These are phyloP conservation scores for Rhododendron mucronatum DNA, from an alignment of 148 eudicot species.

Conservation along the genomic window DNA sequence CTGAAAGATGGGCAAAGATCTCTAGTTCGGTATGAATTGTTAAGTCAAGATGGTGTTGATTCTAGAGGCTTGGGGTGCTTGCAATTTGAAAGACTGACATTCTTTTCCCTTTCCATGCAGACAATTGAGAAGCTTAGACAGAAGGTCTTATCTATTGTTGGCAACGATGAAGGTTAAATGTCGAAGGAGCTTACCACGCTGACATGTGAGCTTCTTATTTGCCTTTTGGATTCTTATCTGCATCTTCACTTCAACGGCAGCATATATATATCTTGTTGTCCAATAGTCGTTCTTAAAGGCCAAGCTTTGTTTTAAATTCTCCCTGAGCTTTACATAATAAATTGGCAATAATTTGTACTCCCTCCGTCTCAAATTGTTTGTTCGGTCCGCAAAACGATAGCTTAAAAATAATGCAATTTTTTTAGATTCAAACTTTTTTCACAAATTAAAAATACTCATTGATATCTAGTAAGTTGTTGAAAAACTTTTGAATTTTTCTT, in stretches of 20 bases:
- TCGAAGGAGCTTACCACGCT: constrained; percentile 7
- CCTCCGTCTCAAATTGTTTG: too few species aligned
- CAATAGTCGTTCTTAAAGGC: not conserved
- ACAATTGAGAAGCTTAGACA: constrained; percentile 52
- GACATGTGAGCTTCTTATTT: constrained; percentile 20
- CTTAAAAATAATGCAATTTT: too few species aligned
- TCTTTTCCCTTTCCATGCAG: constrained; percentile 26
- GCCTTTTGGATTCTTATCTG: not conserved
- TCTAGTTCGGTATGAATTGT: constrained; percentile 49
- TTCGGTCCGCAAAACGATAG: too few species aligned
- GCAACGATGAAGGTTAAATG: constrained; percentile 23
- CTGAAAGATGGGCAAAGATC: constrained; percentile 61
- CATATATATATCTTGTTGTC: not conserved
- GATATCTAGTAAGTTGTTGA: too few species aligned
- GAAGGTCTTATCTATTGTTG: constrained; percentile 52
- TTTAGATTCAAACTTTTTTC: too few species aligned
- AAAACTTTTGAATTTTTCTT: too few species aligned
- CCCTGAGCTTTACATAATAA: not conserved
- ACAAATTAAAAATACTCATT: too few species aligned
- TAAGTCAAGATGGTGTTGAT: not conserved
- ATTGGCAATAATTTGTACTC: not conserved
- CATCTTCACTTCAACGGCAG: not conserved
- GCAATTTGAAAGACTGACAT: not conserved
- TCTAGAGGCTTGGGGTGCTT: not conserved
- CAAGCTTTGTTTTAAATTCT: not conserved